A percentile compares a stretch with the other conserved stretches of the same genome.
phyloP scores from a whole-genome alignment of 73 alveolate species.

The Paramecium pentaurelia region DNA sequence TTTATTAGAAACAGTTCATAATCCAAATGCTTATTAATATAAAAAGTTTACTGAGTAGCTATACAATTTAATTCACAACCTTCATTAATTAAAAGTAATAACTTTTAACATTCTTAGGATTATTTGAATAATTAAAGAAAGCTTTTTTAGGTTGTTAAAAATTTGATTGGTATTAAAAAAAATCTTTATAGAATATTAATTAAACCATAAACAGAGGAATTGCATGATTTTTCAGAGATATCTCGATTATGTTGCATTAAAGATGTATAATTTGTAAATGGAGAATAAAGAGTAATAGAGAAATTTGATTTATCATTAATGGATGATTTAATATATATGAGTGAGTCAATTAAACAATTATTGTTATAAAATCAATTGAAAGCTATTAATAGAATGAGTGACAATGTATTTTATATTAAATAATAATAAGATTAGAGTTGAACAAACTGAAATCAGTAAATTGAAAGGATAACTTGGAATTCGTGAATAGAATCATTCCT shows the following conservation, averaged over 20 bases:
- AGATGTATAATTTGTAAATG: neutral
- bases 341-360: neutral
- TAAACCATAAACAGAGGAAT: neutral
- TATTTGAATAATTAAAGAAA: slow-evolving; percentile 34
- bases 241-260: neutral
- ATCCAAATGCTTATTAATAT: neutral
- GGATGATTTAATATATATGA: neutral
- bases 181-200: neutral
- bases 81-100: neutral
- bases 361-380: neutral
- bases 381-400: neutral
- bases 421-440: neutral
- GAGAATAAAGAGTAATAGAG: neutral
- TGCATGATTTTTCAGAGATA: neutral
- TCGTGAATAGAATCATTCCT: neutral
- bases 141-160: slow-evolving; percentile 20
- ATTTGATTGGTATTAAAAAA: neutral
- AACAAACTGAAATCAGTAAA: neutral
- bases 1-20: neutral
- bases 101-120: neutral
- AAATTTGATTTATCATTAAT: neutral
- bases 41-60: neutral
- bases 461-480: neutral
- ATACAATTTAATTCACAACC: neutral
- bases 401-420: neutral